phyloP scores from a whole-genome alignment of 2,329 filamentous ascomycete species.

The Pseudovirgaria hyperparasitica region DNA sequence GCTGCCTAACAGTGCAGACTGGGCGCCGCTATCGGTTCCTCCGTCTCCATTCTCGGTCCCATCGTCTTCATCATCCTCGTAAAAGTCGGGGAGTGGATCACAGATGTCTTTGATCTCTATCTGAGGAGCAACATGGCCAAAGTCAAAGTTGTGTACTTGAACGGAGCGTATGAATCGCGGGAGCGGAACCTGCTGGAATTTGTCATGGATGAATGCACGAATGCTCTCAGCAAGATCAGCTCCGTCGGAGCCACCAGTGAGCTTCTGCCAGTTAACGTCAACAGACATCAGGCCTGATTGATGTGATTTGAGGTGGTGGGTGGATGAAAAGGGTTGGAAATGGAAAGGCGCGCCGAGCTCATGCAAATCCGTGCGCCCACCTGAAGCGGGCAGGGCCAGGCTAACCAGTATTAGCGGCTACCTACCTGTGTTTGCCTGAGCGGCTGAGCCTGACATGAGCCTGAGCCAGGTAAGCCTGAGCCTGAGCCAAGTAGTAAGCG shows the following conservation, averaged over 20 bases:
- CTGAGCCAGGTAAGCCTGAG: neutral
- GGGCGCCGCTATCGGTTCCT: constrained; percentile 8
- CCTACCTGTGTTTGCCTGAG: constrained; percentile 3
- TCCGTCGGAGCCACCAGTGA: constrained; percentile 82
- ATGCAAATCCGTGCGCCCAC: constrained; percentile 6
- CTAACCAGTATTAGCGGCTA: constrained; percentile 3
- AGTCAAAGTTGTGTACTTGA: constrained; percentile 85
- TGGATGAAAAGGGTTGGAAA: constrained; percentile 14
- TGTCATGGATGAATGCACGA: constrained; percentile 85
- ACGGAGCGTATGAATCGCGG: constrained; percentile 96
- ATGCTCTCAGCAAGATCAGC: constrained; percentile 73
- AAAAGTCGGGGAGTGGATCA: constrained; percentile 90
- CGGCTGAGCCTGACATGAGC: neutral
- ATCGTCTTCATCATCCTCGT: constrained; percentile 65
- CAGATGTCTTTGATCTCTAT: constrained; percentile 95
- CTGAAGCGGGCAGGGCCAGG: constrained; percentile 7
- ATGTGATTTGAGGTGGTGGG: constrained; percentile 12
- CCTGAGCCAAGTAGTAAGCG: too few species aligned
- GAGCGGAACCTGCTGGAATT: constrained; percentile 82
- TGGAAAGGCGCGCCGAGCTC: constrained; percentile 7
- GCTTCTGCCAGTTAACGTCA: constrained; percentile 89
- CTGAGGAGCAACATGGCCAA: constrained; percentile 69
- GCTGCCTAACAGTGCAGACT: constrained; percentile 11
- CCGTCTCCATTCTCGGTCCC: constrained; percentile 40
- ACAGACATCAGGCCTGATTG: constrained; percentile 98